phyloP scores from a whole-genome alignment of 306 rosid species.

The Cucurbita moschata region DNA sequence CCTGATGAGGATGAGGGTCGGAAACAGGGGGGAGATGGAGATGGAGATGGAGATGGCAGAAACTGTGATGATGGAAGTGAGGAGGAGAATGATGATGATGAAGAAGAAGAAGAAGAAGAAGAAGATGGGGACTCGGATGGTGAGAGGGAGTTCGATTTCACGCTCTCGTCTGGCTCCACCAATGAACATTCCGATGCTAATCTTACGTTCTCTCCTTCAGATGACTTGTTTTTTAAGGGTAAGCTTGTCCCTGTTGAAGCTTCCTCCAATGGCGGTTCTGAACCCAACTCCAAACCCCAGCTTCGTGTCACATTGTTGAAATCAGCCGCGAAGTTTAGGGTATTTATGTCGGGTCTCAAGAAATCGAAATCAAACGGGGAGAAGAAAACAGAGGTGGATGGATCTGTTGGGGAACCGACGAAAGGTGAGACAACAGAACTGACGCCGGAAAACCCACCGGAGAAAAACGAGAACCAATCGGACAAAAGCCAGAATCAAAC shows the following conservation, averaged over 20 bases:
- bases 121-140: constrained; percentile 12
- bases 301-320: constrained; percentile 51
- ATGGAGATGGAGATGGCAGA: background rate
- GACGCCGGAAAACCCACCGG: background rate
- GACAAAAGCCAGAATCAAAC: background rate
- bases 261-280: constrained; percentile 28
- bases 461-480: background rate
- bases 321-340: constrained; percentile 78
- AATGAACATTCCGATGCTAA: constrained; percentile 46
- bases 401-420: constrained; percentile 7
- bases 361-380: constrained; percentile 31
- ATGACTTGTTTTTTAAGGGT: constrained; percentile 60
- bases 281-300: constrained; percentile 44
- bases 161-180: constrained; percentile 53
- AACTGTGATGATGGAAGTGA: constrained; percentile 10
- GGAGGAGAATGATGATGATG: background rate
- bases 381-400: constrained; percentile 21
- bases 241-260: constrained; percentile 56
- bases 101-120: constrained; percentile 3
- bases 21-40: constrained; percentile 4
- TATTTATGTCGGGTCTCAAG: constrained; percentile 65
- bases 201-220: constrained; percentile 66
- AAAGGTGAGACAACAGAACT: constrained; percentile 8
- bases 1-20: constrained; percentile 38
- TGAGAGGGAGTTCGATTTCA: constrained; percentile 60